Evolutionary conservation across 2,329 filamentous ascomycete species (phyloP), one percentile per base, ranked within the genome.

Genomic region (Hypoxylon sp.): DNA sequence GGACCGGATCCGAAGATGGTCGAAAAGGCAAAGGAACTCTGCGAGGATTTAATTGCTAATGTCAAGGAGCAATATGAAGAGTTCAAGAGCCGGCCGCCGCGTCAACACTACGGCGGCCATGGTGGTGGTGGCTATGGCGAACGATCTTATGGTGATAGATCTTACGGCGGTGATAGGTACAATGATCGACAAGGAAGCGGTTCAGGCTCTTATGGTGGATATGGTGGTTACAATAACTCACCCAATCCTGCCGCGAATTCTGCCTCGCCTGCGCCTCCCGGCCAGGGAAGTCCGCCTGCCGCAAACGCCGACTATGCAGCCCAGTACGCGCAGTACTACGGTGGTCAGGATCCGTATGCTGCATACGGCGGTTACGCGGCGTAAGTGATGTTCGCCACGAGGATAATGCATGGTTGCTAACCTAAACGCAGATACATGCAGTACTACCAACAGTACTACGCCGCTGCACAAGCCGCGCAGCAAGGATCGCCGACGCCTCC

Each of bases 61-160:
- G 96, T 99, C 61, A 92, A 91, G 77, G 88, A 94, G 69, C 92
- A 97, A 78, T 98, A 98, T 78, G 92, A 98, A 78, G 90, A 91
- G 51, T 97, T 95, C 85, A 98, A 98, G 82, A 89, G 89, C 73
- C 90, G 93, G 6, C 92, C 92, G 14, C 92, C 90, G 68, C 91
- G 91, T 55, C 82, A 82, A 61, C 81, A 82, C 50, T 91, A 89
- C 73, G 88, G 89, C 35, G 82, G 82, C 73, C 80, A 81, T 64
- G 78, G 83, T 73, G 72, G 82, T 76, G 69, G 77, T 50, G 80
- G 82, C 42, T 81, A 83, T 64, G 81, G 82, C 37, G 79, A 81
- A 20, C 78, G 81, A 46, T 76, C 78, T 22, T 77, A 81, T 20
- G 79, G 80, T 10, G 77, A 80, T 1, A 51, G 72, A 64, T 73